A percentile compares a stretch with the other conserved stretches of the same genome.
Evolutionary conservation across 148 eudicot species (phyloP).

Genomic region (Nyssa sinensis): DNA sequence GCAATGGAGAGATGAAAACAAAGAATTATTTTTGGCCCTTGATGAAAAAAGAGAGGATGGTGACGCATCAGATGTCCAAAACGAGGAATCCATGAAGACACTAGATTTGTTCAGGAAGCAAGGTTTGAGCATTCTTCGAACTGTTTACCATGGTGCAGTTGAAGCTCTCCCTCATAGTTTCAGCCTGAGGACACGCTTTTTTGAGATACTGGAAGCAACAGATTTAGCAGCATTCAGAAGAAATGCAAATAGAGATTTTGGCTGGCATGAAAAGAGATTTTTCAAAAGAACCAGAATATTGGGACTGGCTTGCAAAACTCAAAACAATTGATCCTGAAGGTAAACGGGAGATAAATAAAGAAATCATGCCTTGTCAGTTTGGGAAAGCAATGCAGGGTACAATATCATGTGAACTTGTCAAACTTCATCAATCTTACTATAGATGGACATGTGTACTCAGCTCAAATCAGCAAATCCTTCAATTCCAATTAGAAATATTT

Average conservation of each 20-base stretch:
- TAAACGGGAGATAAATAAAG: constrained; percentile 27
- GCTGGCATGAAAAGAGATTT: constrained; percentile 76
- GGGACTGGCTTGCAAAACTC: constrained; percentile 84
- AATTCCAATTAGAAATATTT: background rate
- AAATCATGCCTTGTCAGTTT: constrained; percentile 34
- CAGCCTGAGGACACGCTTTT: constrained; percentile 56
- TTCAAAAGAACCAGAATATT: constrained; percentile 56
- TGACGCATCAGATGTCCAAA: constrained; percentile 32
- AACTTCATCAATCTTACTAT: background rate
- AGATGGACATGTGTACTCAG: background rate
- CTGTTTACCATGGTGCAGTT: constrained; percentile 62
- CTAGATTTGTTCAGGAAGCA: constrained; percentile 52
- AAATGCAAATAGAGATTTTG: constrained; percentile 61
- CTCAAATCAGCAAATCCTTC: background rate
- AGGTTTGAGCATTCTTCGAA: constrained; percentile 53
- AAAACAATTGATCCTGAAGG: constrained; percentile 27
- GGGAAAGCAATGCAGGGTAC: constrained; percentile 63
- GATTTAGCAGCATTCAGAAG: constrained; percentile 69
- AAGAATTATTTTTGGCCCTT: constrained; percentile 68
- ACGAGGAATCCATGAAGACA: constrained; percentile 44
- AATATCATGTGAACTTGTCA: background rate
- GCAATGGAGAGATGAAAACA: constrained; percentile 78
- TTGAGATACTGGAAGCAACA: constrained; percentile 72
- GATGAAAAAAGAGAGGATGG: constrained; percentile 41
- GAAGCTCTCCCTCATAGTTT: constrained; percentile 72